A percentile compares a stretch with the other conserved stretches of the same genome.
Conservation (phyloP, 495 filamentous ascomycete genomes). For the Lasiosphaeria hispida region DNA sequence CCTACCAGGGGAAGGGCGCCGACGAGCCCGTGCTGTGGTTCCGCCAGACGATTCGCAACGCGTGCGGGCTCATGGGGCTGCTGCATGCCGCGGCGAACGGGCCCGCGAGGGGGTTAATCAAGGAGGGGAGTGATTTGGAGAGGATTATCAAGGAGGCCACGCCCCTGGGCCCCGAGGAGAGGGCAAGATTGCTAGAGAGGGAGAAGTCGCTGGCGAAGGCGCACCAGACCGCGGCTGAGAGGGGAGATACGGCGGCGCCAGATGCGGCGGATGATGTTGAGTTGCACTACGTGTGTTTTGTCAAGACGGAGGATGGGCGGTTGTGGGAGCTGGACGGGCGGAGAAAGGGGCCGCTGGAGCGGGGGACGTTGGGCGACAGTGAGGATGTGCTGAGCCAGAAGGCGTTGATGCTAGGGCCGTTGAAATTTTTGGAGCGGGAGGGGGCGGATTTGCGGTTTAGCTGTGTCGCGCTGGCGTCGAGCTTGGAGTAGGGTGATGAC, state of each 20-base stretch:
- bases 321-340: constrained; percentile 86
- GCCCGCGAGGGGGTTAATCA: constrained; percentile 42
- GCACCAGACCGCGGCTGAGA: constrained; percentile 65
- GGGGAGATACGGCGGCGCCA: constrained; percentile 73
- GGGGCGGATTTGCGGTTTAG: constrained; percentile 70
- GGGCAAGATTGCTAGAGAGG: constrained; percentile 72
- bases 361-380: constrained; percentile 50
- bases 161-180: constrained; percentile 51
- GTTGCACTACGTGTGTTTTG: constrained; percentile 84
- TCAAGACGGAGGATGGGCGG: constrained; percentile 62
- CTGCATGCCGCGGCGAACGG: constrained; percentile 71
- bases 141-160: constrained; percentile 44
- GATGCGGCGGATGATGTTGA: constrained; percentile 65
- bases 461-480: constrained; percentile 65
- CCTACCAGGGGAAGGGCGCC: constrained; percentile 43
- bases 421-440: constrained; percentile 64
- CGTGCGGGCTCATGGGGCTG: constrained; percentile 77
- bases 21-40: constrained; percentile 72
- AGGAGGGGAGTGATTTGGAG: constrained; percentile 37
- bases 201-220: constrained; percentile 67
- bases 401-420: constrained; percentile 59
- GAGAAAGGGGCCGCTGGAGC: constrained; percentile 65
- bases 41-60: constrained; percentile 79
- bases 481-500: constrained; percentile 56
- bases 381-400: constrained; percentile 70